Evolutionary conservation across 805 yeast genomes (phyloP), one percentile per base, ranked within the genome.

Genomic region (Spathaspora gorwiae): DNA sequence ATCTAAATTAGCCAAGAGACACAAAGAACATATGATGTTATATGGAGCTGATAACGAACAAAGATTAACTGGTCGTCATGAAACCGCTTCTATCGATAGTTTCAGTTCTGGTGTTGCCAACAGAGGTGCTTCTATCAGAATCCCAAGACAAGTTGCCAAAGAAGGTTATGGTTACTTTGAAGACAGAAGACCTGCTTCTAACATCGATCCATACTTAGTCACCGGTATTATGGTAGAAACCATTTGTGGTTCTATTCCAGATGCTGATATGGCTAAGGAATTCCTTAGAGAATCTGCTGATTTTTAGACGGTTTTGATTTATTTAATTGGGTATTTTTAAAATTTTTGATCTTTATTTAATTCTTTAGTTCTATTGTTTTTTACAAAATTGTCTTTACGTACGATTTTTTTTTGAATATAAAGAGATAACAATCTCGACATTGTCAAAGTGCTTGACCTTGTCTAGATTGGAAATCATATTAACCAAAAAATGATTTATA

Each of bases 131-230:
- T 90, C 97, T 26, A 82, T 94, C 58, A 90, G 99, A 83, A 94
- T 94, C 68, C 99, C 99, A 75, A 86, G 99, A 79, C 84, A 96
- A 38, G 99, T 94, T 59, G 96, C 96, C 68, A 88, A 88, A 73
- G 98, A 90, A 72, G 97, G 97, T 50, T 88, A 73, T 75, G 99
- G 99, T 50, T 94, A 94, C 83, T 92, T 94, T 63, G 99, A 94
- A 81, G 99, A 94, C 76, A 88, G 99, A 80, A 89, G 99, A 79
- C 99, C 99, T 48, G 99, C 99, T 56, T 90, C 98, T 52, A 94
- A 94, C 85, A 94, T 94, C 62, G 99, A 94, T 73, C 98, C 99
- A 57, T 94, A 94, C 78, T 82, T 92, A 72, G 98, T 94, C 55
- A 90, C 97, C 46, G 99, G 98, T 80, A 90, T 94, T 68, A 88